Evolutionary conservation across 208 protist species (phyloP), one percentile per base, ranked within the genome.

Genomic region (Leishmania turanica): DNA sequence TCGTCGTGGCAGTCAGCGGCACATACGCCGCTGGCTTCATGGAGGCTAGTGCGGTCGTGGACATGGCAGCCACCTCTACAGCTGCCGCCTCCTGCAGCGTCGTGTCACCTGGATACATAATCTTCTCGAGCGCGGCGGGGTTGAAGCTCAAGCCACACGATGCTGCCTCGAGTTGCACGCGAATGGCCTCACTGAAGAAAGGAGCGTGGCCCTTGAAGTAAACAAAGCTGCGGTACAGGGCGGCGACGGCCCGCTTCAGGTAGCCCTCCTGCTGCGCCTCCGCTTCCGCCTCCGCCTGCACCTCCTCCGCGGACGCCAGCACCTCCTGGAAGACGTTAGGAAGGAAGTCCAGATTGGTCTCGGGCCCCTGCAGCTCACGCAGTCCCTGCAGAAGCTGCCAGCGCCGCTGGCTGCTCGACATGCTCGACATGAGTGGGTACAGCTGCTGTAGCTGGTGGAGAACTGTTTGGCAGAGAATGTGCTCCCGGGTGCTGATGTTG

Each of bases 331-430:
- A 79, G 34, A 88, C 75, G 37, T 83, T 77, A 11, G 89, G 89
- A 45, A 96, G 83, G 54, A 88, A 90, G 65, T 34, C 62, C 31
- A 90, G 77, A 76, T 94, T 87, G 9, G 42, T 80, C 66, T 95
- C 87, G 4, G 78, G 79, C 34, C 84, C 83, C 71, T 95, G 91
- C 72, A 96, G 76, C 81, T 95, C 91, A 19, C 85, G 89, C 51
- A 97, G 83, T 3, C 89, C 94, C 27, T 92, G 86, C 37, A 97
- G 83, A 27, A 96, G 84, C 75, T 83, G 76, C 45, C 80, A 74
- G 13, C 86, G 80, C 37, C 77, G 81, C 47, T 73, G 73, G 40
- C 78, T 85, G 72, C 77, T 88, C 27, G 90, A 85, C 68, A 86
- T 86, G 8, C 79, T 71, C 51, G 72, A 74, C 74, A 97, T 90